These are phyloP conservation scores for Beauveria australis DNA, from an alignment of 2,329 filamentous ascomycete species.

Conservation along the genomic window DNA sequence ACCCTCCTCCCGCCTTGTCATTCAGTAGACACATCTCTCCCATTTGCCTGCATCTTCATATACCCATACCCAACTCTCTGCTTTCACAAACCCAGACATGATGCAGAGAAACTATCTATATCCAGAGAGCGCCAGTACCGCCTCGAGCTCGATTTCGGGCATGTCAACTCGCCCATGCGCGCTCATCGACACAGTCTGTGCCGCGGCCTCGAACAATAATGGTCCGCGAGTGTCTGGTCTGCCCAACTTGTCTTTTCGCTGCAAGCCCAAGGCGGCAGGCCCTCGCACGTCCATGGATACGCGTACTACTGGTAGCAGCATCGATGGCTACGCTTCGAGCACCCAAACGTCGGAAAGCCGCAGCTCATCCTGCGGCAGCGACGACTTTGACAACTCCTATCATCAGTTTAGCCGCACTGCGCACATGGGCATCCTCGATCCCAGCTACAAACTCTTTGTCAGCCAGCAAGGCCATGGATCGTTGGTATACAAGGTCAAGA, in stretches of 20 bases:
- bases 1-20: neutral
- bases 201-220: neutral
- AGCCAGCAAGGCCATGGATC: constrained; percentile 14
- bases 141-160: constrained; percentile 8
- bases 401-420: constrained; percentile 15
- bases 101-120: constrained; percentile 7
- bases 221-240: constrained; percentile 3
- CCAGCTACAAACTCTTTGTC: constrained; percentile 15
- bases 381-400: constrained; percentile 11
- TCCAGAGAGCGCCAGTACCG: neutral
- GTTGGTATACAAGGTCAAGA: constrained; percentile 15
- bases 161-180: constrained; percentile 3
- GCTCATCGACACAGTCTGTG: constrained; percentile 6
- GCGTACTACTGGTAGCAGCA: neutral
- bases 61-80: neutral
- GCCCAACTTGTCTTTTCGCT: constrained; percentile 4
- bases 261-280: neutral
- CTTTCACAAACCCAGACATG: neutral
- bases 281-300: neutral
- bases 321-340: neutral
- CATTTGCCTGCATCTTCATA: neutral
- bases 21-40: neutral
- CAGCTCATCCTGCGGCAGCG: neutral
- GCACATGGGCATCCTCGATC: constrained; percentile 18
- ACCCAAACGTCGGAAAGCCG: neutral